Evolutionary conservation across 1,284 basidiomycete species (phyloP).

Genomic region (Tausonia pullulans): DNA sequence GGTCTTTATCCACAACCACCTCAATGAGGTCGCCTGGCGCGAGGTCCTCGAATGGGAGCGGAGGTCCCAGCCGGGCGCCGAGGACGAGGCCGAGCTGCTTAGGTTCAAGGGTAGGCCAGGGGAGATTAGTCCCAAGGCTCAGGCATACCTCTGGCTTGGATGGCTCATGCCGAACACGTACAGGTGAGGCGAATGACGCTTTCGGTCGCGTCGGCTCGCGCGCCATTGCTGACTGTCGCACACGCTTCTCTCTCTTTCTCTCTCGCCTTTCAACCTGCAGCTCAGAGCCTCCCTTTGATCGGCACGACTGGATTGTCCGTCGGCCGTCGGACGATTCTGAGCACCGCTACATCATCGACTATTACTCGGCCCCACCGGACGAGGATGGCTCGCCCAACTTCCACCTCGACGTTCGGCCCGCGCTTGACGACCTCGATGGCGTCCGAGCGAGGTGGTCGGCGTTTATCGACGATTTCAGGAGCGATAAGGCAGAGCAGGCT

Average conservation of each 20-base stretch:
- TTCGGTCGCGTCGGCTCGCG: neutral
- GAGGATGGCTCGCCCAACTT: slow-evolving; percentile 82
- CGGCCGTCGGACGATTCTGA: slow-evolving; percentile 53
- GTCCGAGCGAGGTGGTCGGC: slow-evolving; percentile 57
- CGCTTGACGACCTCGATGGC: slow-evolving; percentile 65
- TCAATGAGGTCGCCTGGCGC: slow-evolving; percentile 94
- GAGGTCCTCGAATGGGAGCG: slow-evolving; percentile 89
- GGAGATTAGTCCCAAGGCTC: slow-evolving; percentile 66
- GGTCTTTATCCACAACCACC: slow-evolving; percentile 96
- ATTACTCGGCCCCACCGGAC: slow-evolving; percentile 79
- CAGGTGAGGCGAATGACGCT: slow-evolving; percentile 47
- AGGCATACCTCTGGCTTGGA: slow-evolving; percentile 70
- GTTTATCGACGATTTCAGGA: slow-evolving; percentile 51
- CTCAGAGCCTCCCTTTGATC: slow-evolving; percentile 85
- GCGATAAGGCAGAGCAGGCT: too few relatives aligned
- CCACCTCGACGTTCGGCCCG: slow-evolving; percentile 80
- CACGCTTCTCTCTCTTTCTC: neutral
- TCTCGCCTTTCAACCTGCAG: slow-evolving; percentile 36
- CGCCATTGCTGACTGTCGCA: neutral
- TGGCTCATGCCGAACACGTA: slow-evolving; percentile 79
- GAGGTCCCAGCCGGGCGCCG: slow-evolving; percentile 24
- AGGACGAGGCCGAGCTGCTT: slow-evolving; percentile 52
- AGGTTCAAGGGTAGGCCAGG: slow-evolving; percentile 85
- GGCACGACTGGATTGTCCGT: slow-evolving; percentile 95
- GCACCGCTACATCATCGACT: slow-evolving; percentile 82